phyloP scores from a whole-genome alignment of 139 green algal genomes.

The Auxenochlorella pyrenoidosa region DNA sequence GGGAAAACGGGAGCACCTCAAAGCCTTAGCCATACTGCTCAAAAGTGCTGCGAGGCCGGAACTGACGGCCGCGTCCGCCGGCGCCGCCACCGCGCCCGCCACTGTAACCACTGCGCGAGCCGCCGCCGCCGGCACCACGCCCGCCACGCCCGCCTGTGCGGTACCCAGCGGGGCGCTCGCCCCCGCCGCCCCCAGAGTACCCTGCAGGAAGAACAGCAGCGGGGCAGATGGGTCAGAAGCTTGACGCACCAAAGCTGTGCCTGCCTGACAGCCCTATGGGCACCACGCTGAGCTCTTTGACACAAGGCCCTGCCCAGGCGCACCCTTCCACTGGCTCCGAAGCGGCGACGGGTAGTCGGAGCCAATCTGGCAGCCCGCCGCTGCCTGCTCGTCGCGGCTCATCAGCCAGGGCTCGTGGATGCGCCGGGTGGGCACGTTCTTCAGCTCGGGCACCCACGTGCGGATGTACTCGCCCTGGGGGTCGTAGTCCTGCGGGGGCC shows the following conservation, averaged over 20 bases:
- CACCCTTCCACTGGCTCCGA: slow-evolving; percentile 18
- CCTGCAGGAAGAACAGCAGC: not conserved
- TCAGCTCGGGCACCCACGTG: slow-evolving; percentile 92
- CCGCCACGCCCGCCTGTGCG: not conserved
- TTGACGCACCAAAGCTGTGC: too few relatives aligned
- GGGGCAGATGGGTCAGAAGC: too few relatives aligned
- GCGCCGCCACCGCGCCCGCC: slow-evolving; percentile 41
- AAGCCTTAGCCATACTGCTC: slow-evolving; percentile 59
- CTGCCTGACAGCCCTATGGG: too few relatives aligned
- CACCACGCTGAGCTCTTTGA: too few relatives aligned
- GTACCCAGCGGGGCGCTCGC: not conserved
- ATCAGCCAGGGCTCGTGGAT: slow-evolving; percentile 90
- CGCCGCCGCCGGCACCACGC: slow-evolving; percentile 1
- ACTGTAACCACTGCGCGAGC: not conserved
- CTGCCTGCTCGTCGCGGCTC: slow-evolving; percentile 69
- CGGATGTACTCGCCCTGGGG: slow-evolving; percentile 88
- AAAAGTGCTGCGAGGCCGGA: slow-evolving; percentile 47
- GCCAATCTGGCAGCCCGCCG: slow-evolving; percentile 69
- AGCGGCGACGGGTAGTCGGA: slow-evolving; percentile 75
- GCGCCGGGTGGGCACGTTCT: slow-evolving; percentile 63
- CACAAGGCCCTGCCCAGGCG: too few relatives aligned
- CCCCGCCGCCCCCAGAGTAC: not conserved
- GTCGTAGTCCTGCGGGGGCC: slow-evolving; percentile 65
- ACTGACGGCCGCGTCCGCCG: slow-evolving; percentile 1
- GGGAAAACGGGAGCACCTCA: too few relatives aligned